Conservation (phyloP, 164 flowering plant species). For the Taxillus chinensis region DNA sequence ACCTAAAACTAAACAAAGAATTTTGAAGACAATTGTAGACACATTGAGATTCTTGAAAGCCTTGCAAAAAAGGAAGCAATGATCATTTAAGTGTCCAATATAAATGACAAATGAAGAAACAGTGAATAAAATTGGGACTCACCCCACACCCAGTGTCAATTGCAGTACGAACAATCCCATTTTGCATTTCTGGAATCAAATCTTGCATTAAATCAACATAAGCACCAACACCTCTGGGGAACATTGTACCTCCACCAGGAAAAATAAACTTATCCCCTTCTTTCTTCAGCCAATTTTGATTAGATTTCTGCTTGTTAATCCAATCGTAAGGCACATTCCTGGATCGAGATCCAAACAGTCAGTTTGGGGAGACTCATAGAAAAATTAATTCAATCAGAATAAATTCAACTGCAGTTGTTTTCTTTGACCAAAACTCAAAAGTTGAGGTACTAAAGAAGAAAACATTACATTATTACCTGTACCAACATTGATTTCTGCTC, state of each 20-base stretch:
- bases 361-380: not conserved
- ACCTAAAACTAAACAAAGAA: too few relatives aligned
- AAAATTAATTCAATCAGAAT: too few relatives aligned
- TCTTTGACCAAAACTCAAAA: too few relatives aligned
- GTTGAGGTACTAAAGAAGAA: not conserved
- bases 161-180: slow-evolving; percentile 86
- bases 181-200: slow-evolving; percentile 88
- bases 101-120: not conserved
- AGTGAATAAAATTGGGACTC: slow-evolving; percentile 19
- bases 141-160: slow-evolving; percentile 99
- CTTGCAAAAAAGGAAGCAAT: too few relatives aligned
- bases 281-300: slow-evolving; percentile 87
- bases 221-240: slow-evolving; percentile 78
- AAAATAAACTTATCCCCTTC: slow-evolving; percentile 89
- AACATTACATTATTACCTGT: slow-evolving; percentile 44
- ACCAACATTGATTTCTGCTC: slow-evolving; percentile 91
- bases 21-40: too few relatives aligned
- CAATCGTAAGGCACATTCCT: slow-evolving; percentile 99
- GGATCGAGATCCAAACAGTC: slow-evolving; percentile 16
- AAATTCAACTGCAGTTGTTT: too few relatives aligned
- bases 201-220: slow-evolving; percentile 89
- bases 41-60: too few relatives aligned
- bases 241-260: slow-evolving; percentile 99
- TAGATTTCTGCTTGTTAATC: slow-evolving; percentile 95
- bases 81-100: too few relatives aligned